Evolutionary conservation across 2,329 filamentous ascomycete genomes (phyloP), one percentile per base, ranked within the genome.

Genomic region (Colletotrichum gigasporum): DNA sequence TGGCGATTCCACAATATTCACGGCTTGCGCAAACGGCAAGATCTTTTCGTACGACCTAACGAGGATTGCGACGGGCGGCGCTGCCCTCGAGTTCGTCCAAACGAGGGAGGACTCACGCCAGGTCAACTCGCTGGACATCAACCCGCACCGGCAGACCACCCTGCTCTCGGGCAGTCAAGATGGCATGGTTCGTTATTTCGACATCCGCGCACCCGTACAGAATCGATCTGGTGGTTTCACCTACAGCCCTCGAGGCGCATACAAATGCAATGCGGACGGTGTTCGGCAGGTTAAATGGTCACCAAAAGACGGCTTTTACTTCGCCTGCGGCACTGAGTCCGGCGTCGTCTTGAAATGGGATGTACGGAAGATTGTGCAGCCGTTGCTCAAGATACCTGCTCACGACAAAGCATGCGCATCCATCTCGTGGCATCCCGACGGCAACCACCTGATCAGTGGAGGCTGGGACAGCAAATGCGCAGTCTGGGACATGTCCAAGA

Each of bases 391-490:
- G 67, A 85, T 90, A 69, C 85, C 86, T 28, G 88, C 85, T 0
- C 88, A 90, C 70, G 85, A 88, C 60, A 87, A 85, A 66, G 80
- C 85, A 0, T 87, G 86, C 69, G 80, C 84, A 2, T 82, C 86
- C 0, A 85, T 90, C 42, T 83, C 86, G 3, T 91, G 89, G 89
- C 89, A 91, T 68, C 86, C 87, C 0, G 89, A 91, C 70, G 89
- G 89, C 12, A 81, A 84, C n/a, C 87, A 91, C 69, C 76, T 91
- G 10, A 82, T 89, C 50, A 91, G 87, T 67, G 87, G 84, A 4
- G 88, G 88, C 6, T 79, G 84, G 67, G 89, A 91, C 71, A 83
- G 82, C 63, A 85, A 84, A 55, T 85, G 88, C 37, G 82, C 89
- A 69, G 85, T 91, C 5, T 91, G 89, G 89, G 87, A 91, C 69